Conservation (phyloP, 176 grass and related monocot genomes). For the Olyra latifolia region DNA sequence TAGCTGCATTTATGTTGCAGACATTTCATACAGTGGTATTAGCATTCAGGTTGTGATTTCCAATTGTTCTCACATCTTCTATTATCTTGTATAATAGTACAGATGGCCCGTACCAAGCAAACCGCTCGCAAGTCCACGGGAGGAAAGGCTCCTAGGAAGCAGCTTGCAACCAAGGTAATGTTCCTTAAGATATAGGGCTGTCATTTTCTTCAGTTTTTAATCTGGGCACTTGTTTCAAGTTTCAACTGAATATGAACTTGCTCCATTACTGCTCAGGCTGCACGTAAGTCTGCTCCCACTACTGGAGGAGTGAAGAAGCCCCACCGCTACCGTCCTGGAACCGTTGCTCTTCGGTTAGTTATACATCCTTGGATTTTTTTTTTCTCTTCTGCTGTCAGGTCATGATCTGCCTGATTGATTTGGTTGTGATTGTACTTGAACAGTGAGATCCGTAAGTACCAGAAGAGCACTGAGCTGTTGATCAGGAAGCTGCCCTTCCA, state of each 20-base stretch:
- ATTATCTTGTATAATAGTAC: not conserved
- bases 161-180: constrained; percentile 51
- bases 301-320: constrained; percentile 59
- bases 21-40: no score
- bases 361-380: not conserved
- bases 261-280: constrained; percentile 25
- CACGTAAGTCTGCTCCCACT: constrained; percentile 43
- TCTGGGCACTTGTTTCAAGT: not conserved
- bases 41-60: not conserved
- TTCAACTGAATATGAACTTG: not conserved
- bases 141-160: constrained; percentile 30
- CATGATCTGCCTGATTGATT: not conserved
- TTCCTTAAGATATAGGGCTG: not conserved
- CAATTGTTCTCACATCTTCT: no score
- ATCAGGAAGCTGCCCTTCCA: constrained; percentile 77
- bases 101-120: constrained; percentile 65
- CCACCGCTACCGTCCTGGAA: constrained; percentile 54
- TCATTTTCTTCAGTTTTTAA: not conserved
- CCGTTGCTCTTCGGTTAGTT: constrained; percentile 49
- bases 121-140: no score
- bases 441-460: constrained; percentile 46
- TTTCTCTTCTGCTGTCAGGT: not conserved
- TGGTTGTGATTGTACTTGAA: not conserved
- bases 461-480: constrained; percentile 53
- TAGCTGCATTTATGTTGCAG: not conserved